phyloP scores from a whole-genome alignment of 345 rosid species.

The Capsella bursapastoris region DNA sequence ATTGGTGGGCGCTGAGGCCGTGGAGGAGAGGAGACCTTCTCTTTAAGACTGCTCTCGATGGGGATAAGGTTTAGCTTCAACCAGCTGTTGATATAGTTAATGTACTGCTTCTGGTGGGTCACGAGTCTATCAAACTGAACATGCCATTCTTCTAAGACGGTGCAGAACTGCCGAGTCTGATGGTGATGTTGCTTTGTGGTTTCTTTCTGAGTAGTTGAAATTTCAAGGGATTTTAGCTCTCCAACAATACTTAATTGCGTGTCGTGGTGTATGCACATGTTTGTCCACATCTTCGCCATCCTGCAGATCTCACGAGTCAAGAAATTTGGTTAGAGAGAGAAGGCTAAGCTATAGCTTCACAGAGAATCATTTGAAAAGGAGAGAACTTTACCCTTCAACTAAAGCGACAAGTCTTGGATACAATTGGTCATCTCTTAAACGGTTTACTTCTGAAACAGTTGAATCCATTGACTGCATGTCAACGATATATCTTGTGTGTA shows the following conservation, averaged over 20 bases:
- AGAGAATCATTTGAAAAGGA: constrained; percentile 9
- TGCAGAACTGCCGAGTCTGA: constrained; percentile 67
- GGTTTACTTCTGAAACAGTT: constrained; percentile 86
- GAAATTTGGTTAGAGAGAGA: neutral
- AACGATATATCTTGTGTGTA: constrained; percentile 90
- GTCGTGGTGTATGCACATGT: constrained; percentile 69
- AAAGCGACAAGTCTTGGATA: constrained; percentile 80
- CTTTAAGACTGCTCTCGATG: constrained; percentile 71
- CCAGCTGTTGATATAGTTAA: constrained; percentile 70
- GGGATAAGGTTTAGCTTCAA: constrained; percentile 76
- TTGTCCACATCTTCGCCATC: constrained; percentile 91
- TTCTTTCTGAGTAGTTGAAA: constrained; percentile 61
- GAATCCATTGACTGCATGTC: constrained; percentile 99
- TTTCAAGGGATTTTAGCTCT: constrained; percentile 71
- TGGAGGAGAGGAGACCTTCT: constrained; percentile 78
- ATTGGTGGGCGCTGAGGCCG: constrained; percentile 73
- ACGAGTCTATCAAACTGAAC: constrained; percentile 72
- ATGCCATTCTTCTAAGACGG: constrained; percentile 74
- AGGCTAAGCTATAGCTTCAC: neutral
- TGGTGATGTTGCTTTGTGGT: constrained; percentile 80
- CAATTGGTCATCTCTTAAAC: constrained; percentile 81
- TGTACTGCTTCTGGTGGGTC: constrained; percentile 75
- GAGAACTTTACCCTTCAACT: constrained; percentile 71
- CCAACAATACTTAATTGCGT: constrained; percentile 67
- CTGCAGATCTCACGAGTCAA: constrained; percentile 46